A percentile compares a stretch with the other conserved stretches of the same genome.
These are phyloP conservation scores for Arctostaphylos glauca DNA, from an alignment of 148 eudicot species.

Conservation along the genomic window DNA sequence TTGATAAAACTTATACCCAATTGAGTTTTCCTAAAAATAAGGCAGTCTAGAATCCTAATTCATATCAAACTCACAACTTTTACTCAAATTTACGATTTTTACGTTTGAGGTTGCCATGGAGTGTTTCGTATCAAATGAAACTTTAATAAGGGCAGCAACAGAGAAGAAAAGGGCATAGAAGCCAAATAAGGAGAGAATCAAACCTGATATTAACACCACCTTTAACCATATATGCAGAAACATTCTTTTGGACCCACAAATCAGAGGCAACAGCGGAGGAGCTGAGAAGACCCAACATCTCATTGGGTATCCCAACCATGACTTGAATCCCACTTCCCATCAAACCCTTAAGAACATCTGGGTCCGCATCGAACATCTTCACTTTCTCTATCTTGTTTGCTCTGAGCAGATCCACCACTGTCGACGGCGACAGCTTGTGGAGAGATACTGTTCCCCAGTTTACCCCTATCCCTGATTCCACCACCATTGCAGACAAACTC, in stretches of 20 bases:
- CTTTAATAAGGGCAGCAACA: not conserved
- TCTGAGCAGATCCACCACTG: slow-evolving; percentile 63
- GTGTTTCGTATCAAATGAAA: too few relatives aligned
- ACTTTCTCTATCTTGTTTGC: slow-evolving; percentile 65
- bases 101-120: too few relatives aligned
- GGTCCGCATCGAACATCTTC: slow-evolving; percentile 82
- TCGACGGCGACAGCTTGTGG: slow-evolving; percentile 54
- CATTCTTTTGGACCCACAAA: slow-evolving; percentile 68
- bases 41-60: not conserved
- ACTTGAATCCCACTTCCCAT: slow-evolving; percentile 62
- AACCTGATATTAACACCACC: slow-evolving; percentile 68
- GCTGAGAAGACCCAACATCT: slow-evolving; percentile 43
- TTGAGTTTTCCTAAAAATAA: not conserved
- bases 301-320: slow-evolving; percentile 81
- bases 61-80: not conserved
- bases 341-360: slow-evolving; percentile 41
- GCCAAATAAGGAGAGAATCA: not conserved
- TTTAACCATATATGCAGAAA: slow-evolving; percentile 46
- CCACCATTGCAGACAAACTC: slow-evolving; percentile 18
- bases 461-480: slow-evolving; percentile 63
- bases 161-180: not conserved
- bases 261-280: slow-evolving; percentile 57
- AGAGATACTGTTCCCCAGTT: slow-evolving; percentile 78
- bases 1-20: not conserved
- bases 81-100: too few relatives aligned